A percentile compares a stretch with the other conserved stretches of the same genome.
Evolutionary conservation across 2,329 filamentous ascomycete species (phyloP).

Genomic region (Aspergillus eucalypticola): DNA sequence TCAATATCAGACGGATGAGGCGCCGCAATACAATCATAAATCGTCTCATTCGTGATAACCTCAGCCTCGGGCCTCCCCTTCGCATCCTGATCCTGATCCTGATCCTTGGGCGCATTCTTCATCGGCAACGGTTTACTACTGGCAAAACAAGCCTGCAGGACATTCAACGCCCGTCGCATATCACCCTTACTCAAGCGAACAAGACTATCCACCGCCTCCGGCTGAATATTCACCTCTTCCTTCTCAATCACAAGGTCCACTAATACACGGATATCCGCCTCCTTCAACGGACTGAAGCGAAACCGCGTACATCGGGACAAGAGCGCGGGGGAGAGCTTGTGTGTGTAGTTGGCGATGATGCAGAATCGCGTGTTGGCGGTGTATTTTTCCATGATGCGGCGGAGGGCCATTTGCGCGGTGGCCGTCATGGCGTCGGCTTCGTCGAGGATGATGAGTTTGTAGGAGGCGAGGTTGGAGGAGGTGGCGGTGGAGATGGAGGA

Average conservation of each 20-base stretch:
- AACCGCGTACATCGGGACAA: conserved; percentile 93
- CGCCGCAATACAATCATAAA: conserved; percentile 96
- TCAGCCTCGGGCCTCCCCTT: conserved; percentile 63
- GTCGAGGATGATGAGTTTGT: conserved; percentile 95
- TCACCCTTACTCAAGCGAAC: conserved; percentile 90
- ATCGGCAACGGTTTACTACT: conserved; percentile 75
- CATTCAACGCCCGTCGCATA: conserved; percentile 92
- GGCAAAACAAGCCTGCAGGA: conserved; percentile 93
- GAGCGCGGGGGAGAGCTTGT: conserved; percentile 91
- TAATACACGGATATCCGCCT: conserved; percentile 77
- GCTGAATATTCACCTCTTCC: conserved; percentile 79
- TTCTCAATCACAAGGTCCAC: conserved; percentile 89
- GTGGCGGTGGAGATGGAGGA: conserved; percentile 1
- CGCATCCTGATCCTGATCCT: conserved; percentile 35
- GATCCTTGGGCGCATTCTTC: conserved; percentile 60
- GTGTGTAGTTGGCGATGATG: conserved; percentile 98
- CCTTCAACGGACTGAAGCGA: conserved; percentile 89
- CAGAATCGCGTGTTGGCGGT: conserved; percentile 97
- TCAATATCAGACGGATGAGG: conserved; percentile 87
- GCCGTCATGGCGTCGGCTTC: conserved; percentile 99
- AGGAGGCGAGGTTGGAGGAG: conserved; percentile 63
- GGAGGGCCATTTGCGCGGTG: conserved; percentile 94
- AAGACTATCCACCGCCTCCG: conserved; percentile 77
- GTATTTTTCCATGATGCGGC: conserved; percentile 99
- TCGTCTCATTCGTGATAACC: conserved; percentile 84